A percentile compares a stretch with the other conserved stretches of the same genome.
These are phyloP conservation scores for Diaporthe vaccinii DNA, from an alignment of 2,329 filamentous ascomycete species.

Conservation along the genomic window DNA sequence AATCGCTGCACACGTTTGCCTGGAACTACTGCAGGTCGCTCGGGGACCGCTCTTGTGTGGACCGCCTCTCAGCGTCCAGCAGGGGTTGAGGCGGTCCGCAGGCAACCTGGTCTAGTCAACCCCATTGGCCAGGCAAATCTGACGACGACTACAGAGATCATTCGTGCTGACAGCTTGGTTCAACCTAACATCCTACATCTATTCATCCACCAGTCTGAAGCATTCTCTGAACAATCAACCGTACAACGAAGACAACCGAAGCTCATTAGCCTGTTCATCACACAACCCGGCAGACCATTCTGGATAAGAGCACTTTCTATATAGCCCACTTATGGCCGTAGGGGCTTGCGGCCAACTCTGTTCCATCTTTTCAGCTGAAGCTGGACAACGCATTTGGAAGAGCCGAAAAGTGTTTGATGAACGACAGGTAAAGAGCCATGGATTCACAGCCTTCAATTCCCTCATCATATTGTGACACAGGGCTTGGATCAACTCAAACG, in stretches of 20 bases:
- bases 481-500: neutral
- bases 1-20: neutral
- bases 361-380: too few species aligned
- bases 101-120: neutral
- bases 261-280: neutral
- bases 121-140: neutral
- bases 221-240: rapidly evolving
- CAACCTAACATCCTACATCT: neutral
- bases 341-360: neutral
- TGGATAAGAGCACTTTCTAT: neutral
- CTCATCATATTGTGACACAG: neutral
- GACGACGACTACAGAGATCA: neutral
- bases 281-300: neutral
- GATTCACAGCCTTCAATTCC: neutral
- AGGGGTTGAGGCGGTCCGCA: conserved; percentile 3
- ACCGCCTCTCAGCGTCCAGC: neutral
- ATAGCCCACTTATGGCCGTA: neutral
- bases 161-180: neutral
- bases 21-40: neutral
- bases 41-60: neutral
- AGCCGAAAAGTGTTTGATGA: neutral
- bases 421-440: neutral
- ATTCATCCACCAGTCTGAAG: neutral
- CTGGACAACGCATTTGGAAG: too few species aligned
- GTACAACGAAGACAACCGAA: neutral